Evolutionary conservation across 441 rosid species (phyloP), one percentile per base, ranked within the genome.

Genomic region (Corymbia citriodora): DNA sequence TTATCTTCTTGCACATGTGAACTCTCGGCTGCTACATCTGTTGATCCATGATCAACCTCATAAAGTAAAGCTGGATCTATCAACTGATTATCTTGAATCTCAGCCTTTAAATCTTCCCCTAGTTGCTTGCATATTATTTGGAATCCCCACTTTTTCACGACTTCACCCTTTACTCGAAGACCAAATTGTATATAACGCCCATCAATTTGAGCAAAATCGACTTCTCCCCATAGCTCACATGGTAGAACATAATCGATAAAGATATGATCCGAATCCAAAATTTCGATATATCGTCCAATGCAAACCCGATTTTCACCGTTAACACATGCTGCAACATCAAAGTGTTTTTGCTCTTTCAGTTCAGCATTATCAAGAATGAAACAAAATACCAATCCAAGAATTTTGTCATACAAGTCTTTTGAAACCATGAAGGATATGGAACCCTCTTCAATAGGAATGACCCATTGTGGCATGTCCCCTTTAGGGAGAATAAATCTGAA

Each of bases 201-300:
- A 31, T n/a, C 11, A n/a, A 31, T 68, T 31, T 17, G 21, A n/a
- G 6, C 3, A 17, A 15, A 68, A 68, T 68, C 11, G 0, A 31
- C 0, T 31, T 0, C 6, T 8, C 0, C 0, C 11, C 11, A 31
- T 3, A 14, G 0, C 0, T 0, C 0, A 7, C 1, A 1, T 68
- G 10, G 33, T 15, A 3, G 15, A 3, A 15, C 3, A n/a, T 7
- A n/a, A 1, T 0, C 0, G 8, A 65, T 18, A 2, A 0, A 4
- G 1, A 65, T 65, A 13, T 65, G 40, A 15, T 65, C 21, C 1
- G 2, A n/a, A n/a, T 27, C 19, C 16, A 27, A 11, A 40, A 40
- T 40, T 40, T 0, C 14, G 10, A 55, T 21, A 0, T 10, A 2
- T 49, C 52, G 52, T 49, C 52, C 11, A 53, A 3, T 14, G 6